Evolutionary conservation across 2,329 filamentous ascomycete genomes (phyloP), one percentile per base, ranked within the genome.

Genomic region (Rhinocladiella mackenziei): DNA sequence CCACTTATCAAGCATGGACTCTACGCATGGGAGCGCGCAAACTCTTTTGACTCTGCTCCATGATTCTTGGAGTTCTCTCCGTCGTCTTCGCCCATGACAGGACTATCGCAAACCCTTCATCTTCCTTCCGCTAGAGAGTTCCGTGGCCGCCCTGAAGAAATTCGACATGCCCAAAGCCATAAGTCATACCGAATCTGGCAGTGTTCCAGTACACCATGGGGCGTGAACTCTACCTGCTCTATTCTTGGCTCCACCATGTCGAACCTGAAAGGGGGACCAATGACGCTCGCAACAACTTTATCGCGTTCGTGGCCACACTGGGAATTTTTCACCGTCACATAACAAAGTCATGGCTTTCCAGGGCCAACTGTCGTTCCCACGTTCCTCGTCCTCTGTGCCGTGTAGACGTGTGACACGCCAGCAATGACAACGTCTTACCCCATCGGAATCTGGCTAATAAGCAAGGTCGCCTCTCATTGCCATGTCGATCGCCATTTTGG

Each of bases 401-500:
- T 29, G 14, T 25, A 26, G 34, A 45, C 23, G 11, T 26, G 11
- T 26, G 7, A 7, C 7, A 26, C 7, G 11, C 23, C 23, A 11
- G 23, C 11, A 26, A 11, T 11, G 23, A 26, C 23, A 7, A 26
- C 23, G 7, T 11, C 11, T 26, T 26, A 26, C 7, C 11, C 23
- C 11, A 26, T 26, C n/a, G n/a, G 23, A 11, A 11, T 32, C 14
- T 13, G 13, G 11, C n/a, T 22, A n/a, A 6, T 22, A 8, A 15
- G 22, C 22, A 26, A 13, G 9, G 10, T 39, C 39, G 3, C 44
- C 43, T n/a, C 31, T 44, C 14, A 19, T 31, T 3, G 32, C 48
- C 23, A 46, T 25, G 17, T 36, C 39, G 5, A 50, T 28, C 10
- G 35, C 48, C 5, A 39, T 58, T 58, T 65, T 70, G 0, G 75